phyloP scores from a whole-genome alignment of 2,329 filamentous ascomycete genomes.

The Fusarium sp. region DNA sequence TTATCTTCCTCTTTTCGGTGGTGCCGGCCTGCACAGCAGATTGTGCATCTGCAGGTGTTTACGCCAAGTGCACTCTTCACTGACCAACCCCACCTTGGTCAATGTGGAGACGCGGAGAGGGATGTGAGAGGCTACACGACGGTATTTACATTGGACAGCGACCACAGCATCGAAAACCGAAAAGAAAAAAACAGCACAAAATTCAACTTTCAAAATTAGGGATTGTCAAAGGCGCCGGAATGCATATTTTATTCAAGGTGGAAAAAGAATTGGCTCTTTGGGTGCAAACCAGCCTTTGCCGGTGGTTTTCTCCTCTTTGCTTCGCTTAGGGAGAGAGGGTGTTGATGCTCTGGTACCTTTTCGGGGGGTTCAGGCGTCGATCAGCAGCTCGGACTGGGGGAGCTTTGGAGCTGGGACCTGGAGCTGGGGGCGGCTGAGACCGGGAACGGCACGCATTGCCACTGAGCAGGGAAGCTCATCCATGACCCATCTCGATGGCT shows the following conservation, averaged over 20 bases:
- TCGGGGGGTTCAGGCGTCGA: slow-evolving; percentile 10
- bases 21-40: slow-evolving; percentile 18
- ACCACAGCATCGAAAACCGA: slow-evolving; percentile 34
- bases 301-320: slow-evolving; percentile 18
- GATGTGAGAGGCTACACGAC: slow-evolving; percentile 26
- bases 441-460: slow-evolving; percentile 25
- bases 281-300: slow-evolving; percentile 47
- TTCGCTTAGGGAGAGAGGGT: slow-evolving; percentile 12
- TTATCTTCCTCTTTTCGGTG: slow-evolving; percentile 22
- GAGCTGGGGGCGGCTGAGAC: slow-evolving; percentile 20
- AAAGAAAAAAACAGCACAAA: slow-evolving; percentile 30
- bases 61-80: slow-evolving; percentile 25
- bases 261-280: slow-evolving; percentile 44
- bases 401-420: slow-evolving; percentile 9
- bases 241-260: slow-evolving; percentile 25
- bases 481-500: slow-evolving; percentile 10
- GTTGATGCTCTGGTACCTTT: slow-evolving; percentile 33
- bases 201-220: slow-evolving; percentile 31
- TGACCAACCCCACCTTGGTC: slow-evolving; percentile 35
- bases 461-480: slow-evolving; percentile 25
- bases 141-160: slow-evolving; percentile 34
- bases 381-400: slow-evolving; percentile 17
- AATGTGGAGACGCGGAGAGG: slow-evolving; percentile 14
- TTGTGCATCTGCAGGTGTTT: slow-evolving; percentile 22
- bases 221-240: slow-evolving; percentile 39